Evolutionary conservation across 208 protist genomes (phyloP).

Genomic region (Crithidia mellificae): DNA sequence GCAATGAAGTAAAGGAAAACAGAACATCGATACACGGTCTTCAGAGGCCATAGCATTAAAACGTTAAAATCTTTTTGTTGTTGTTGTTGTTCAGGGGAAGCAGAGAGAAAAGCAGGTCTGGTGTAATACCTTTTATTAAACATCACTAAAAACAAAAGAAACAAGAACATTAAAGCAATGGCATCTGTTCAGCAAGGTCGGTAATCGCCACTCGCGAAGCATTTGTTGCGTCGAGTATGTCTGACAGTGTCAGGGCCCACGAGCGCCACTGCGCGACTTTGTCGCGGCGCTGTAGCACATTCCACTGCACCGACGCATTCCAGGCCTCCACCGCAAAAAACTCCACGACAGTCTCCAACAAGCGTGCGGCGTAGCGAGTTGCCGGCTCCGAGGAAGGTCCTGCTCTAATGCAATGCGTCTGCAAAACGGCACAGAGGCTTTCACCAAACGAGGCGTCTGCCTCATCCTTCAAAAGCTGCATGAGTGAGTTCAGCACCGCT

Average conservation of each 20-base stretch:
- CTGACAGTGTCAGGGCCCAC: constrained; percentile 20
- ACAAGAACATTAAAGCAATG: constrained; percentile 37
- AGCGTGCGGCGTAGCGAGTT: background rate
- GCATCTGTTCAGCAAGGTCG: constrained; percentile 44
- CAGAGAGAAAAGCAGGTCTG: too few relatives aligned
- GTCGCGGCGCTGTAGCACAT: constrained; percentile 26
- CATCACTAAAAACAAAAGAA: constrained; percentile 16
- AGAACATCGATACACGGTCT: too few relatives aligned
- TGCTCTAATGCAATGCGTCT: background rate
- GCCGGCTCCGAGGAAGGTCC: background rate
- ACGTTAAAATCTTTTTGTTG: too few relatives aligned
- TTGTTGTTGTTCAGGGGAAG: too few relatives aligned
- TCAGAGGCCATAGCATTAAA: too few relatives aligned
- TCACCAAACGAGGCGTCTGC: background rate
- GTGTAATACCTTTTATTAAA: too few relatives aligned
- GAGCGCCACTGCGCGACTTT: constrained; percentile 29
- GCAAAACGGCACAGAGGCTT: background rate
- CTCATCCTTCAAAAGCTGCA: background rate
- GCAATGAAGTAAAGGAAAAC: too few relatives aligned
- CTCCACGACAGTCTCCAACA: constrained; percentile 44
- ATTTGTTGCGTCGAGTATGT: constrained; percentile 28
- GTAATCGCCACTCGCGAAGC: constrained; percentile 24
- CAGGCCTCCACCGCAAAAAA: constrained; percentile 81
- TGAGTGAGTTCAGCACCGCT: background rate
- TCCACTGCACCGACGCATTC: constrained; percentile 60